These are phyloP conservation scores for Trichoderma atrobrunneum DNA, from an alignment of 2,329 filamentous ascomycete genomes.

Conservation along the genomic window DNA sequence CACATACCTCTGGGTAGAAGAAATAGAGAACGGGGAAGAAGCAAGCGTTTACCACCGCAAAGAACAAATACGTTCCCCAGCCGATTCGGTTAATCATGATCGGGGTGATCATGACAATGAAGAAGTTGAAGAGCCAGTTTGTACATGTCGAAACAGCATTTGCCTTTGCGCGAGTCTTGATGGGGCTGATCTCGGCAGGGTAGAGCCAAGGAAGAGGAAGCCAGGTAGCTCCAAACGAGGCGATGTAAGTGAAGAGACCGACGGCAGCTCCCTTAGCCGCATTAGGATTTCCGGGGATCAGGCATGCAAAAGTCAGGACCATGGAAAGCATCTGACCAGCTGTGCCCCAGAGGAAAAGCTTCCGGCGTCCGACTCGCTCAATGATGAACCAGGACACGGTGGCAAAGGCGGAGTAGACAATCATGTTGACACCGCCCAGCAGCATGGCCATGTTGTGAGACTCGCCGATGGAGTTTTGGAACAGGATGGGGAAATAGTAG, in stretches of 20 bases:
- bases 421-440: constrained; percentile 49
- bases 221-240: constrained; percentile 65
- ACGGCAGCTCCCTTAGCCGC: constrained; percentile 64
- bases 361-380: constrained; percentile 45
- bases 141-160: constrained; percentile 57
- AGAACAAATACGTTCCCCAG: constrained; percentile 48
- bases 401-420: constrained; percentile 57
- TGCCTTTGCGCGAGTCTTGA: constrained; percentile 46
- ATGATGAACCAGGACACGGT: constrained; percentile 54
- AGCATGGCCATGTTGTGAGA: constrained; percentile 47
- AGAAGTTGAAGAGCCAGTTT: constrained; percentile 55
- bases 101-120: constrained; percentile 45
- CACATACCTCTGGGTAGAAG: constrained; percentile 49
- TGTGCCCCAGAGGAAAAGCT: constrained; percentile 45
- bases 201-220: constrained; percentile 61
- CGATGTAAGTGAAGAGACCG: constrained; percentile 56
- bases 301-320: constrained; percentile 59
- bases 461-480: constrained; percentile 32
- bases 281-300: constrained; percentile 62
- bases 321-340: constrained; percentile 52
- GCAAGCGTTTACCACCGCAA: constrained; percentile 48
- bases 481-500: constrained; percentile 61
- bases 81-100: constrained; percentile 58
- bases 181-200: constrained; percentile 53
- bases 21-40: constrained; percentile 34